Conservation (phyloP, 1,284 basidiomycete species). For the Apiotrichum domesticum region DNA sequence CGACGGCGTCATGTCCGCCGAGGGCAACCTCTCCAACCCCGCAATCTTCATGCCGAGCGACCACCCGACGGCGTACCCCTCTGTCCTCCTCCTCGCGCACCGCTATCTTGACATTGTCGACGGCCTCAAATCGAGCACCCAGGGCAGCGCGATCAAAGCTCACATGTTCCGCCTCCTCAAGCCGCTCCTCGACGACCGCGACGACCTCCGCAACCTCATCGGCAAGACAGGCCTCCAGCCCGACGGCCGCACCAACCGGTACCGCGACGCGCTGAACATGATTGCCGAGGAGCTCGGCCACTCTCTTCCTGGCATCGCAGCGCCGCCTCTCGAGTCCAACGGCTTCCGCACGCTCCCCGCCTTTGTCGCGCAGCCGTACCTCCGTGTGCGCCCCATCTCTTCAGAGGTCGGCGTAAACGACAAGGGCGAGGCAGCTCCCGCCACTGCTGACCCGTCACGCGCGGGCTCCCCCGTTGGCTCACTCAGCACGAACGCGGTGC, state of each 20-base stretch:
- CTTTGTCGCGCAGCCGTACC: conserved; percentile 82
- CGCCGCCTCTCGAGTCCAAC: conserved; percentile 29
- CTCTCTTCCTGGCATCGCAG: conserved; percentile 38
- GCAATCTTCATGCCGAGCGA: conserved; percentile 60
- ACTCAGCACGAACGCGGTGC: background rate
- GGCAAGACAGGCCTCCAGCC: conserved; percentile 33
- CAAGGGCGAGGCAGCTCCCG: background rate
- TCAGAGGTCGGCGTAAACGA: conserved; percentile 24
- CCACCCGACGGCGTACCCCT: conserved; percentile 54
- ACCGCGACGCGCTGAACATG: conserved; percentile 58
- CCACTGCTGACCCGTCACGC: conserved; percentile 1
- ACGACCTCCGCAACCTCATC: conserved; percentile 63
- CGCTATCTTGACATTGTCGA: conserved; percentile 83
- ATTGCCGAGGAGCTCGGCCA: conserved; percentile 61
- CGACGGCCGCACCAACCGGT: conserved; percentile 36
- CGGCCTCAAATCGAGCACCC: conserved; percentile 64
- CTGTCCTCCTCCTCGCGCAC: conserved; percentile 61
- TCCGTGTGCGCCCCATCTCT: conserved; percentile 52
- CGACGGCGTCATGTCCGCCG: conserved; percentile 91
- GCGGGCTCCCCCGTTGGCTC: background rate
- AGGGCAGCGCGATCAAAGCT: conserved; percentile 72
- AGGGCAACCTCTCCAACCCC: conserved; percentile 91
- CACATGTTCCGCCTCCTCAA: conserved; percentile 90
- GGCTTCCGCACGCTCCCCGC: conserved; percentile 60
- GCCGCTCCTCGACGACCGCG: conserved; percentile 64